These are phyloP conservation scores for Xerocomus amazonicus DNA, from an alignment of 1,284 basidiomycete species.

Conservation along the genomic window DNA sequence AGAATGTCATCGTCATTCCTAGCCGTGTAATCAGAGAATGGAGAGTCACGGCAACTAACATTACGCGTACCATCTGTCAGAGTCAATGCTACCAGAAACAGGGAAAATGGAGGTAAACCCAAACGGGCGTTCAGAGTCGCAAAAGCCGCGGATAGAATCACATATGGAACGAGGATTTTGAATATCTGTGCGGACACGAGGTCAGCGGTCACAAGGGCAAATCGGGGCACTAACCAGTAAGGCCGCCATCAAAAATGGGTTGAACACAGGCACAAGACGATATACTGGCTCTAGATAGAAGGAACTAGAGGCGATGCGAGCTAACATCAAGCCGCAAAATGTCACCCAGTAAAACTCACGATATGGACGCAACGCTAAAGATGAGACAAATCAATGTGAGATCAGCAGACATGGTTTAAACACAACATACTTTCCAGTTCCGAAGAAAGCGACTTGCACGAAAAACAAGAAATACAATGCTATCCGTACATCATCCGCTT, in stretches of 20 bases:
- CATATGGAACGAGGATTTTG: constrained; percentile 80
- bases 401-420: background rate
- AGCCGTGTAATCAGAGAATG: constrained; percentile 8
- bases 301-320: constrained; percentile 44
- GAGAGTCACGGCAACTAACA: background rate
- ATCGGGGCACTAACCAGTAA: constrained; percentile 49
- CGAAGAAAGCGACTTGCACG: constrained; percentile 86
- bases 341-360: constrained; percentile 43
- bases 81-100: constrained; percentile 71
- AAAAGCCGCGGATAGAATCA: constrained; percentile 68
- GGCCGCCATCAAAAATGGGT: constrained; percentile 80
- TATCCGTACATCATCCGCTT: constrained; percentile 64
- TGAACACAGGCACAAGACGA: constrained; percentile 83
- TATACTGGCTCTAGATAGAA: constrained; percentile 92
- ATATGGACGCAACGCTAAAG: constrained; percentile 80
- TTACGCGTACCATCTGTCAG: constrained; percentile 63
- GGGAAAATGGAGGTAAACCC: constrained; percentile 68
- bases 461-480: constrained; percentile 85
- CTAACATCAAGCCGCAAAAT: background rate
- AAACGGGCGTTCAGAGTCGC: constrained; percentile 66
- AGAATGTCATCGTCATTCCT: constrained; percentile 82
- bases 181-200: constrained; percentile 51
- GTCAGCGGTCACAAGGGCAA: constrained; percentile 1
- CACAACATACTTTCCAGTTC: constrained; percentile 74
- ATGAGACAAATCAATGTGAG: constrained; percentile 4